Evolutionary conservation across 2,329 filamentous ascomycete species (phyloP).

Genomic region (Cytospora leucostoma): DNA sequence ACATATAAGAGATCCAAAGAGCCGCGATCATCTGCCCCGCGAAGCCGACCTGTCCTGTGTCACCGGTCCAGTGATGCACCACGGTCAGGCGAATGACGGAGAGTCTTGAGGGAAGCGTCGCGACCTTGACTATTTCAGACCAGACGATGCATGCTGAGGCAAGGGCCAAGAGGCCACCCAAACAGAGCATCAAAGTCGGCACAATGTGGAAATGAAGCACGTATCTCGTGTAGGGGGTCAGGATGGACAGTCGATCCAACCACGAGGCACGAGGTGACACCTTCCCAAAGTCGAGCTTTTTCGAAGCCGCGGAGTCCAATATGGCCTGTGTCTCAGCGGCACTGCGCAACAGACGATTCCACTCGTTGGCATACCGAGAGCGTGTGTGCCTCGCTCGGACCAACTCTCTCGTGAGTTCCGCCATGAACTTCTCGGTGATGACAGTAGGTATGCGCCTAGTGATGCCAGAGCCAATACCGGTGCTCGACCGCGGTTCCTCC

Average conservation of each 20-base stretch:
- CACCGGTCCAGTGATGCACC: constrained; percentile 72
- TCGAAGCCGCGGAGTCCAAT: constrained; percentile 78
- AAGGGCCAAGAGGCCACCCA: constrained; percentile 68
- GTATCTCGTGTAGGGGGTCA: constrained; percentile 83
- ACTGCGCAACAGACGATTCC: constrained; percentile 75
- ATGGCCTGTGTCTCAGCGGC: constrained; percentile 78
- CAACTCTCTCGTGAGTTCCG: constrained; percentile 81
- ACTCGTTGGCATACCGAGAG: constrained; percentile 80
- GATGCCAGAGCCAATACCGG: constrained; percentile 46
- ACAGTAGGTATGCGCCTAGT: constrained; percentile 68
- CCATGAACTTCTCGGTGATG: constrained; percentile 90
- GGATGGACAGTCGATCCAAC: constrained; percentile 56
- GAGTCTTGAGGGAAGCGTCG: constrained; percentile 63
- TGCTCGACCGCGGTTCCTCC: constrained; percentile 47
- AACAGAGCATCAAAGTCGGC: constrained; percentile 64
- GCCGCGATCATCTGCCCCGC: constrained; percentile 83
- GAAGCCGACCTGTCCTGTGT: constrained; percentile 77
- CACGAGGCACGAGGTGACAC: constrained; percentile 57
- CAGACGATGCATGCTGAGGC: constrained; percentile 86
- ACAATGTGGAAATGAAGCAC: constrained; percentile 73
- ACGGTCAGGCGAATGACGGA: constrained; percentile 70
- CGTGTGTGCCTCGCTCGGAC: constrained; percentile 81
- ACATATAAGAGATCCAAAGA: constrained; percentile 96
- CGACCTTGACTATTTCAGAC: constrained; percentile 89
- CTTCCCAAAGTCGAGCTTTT: constrained; percentile 74